Percentiles rank a stretch among this genome's conserved stretches.
phyloP scores from a whole-genome alignment of 2,329 filamentous ascomycete genomes.

The Colletotrichum simmondsii region DNA sequence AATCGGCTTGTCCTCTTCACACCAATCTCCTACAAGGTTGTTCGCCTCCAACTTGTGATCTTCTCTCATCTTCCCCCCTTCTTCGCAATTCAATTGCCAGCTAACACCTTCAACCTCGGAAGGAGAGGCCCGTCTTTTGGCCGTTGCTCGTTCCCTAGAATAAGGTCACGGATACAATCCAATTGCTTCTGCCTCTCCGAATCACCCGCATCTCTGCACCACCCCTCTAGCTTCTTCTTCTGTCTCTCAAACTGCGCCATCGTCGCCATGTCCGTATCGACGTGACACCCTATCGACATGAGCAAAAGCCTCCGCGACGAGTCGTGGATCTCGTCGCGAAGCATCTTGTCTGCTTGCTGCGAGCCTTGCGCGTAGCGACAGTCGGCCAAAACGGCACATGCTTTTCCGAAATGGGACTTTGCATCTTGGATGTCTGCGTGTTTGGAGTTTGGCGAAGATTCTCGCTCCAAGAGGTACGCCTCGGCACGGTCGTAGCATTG shows the following conservation, averaged over 20 bases:
- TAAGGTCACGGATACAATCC: not conserved
- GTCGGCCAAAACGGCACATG: conserved; percentile 18
- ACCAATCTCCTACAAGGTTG: not conserved
- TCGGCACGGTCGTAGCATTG: not conserved
- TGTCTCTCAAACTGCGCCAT: conserved; percentile 8
- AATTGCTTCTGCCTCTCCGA: not conserved
- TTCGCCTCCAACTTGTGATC: not conserved
- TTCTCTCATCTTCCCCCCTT: no score
- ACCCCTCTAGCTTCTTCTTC: conserved; percentile 11
- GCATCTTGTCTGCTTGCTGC: not conserved
- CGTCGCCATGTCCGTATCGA: not conserved
- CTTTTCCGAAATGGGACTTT: not conserved
- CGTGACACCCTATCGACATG: not conserved
- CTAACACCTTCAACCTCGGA: not conserved
- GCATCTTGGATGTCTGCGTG: not conserved
- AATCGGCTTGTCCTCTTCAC: no score
- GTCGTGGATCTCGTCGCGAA: not conserved
- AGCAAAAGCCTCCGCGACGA: conserved; percentile 3
- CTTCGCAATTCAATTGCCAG: not conserved
- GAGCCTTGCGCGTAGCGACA: conserved; percentile 6
- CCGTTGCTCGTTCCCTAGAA: not conserved
- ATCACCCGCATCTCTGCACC: conserved; percentile 20
- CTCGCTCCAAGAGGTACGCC: not conserved
- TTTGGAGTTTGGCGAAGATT: not conserved
- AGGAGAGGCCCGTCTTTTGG: conserved; percentile 9